Evolutionary conservation across 495 filamentous ascomycete species (phyloP).

Genomic region (Penicillium fimorum): DNA sequence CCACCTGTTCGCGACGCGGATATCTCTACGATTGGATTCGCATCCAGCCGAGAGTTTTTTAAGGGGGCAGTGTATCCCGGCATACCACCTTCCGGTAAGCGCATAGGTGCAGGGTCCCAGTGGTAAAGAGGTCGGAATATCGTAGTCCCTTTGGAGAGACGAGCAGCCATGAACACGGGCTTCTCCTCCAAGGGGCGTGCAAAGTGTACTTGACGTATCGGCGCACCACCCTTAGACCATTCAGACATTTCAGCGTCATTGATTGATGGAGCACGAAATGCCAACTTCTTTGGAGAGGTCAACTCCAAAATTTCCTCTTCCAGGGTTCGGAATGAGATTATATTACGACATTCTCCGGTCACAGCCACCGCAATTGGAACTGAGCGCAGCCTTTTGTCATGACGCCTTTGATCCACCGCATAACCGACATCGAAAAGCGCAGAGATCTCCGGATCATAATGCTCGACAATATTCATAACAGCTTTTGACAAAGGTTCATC

Average conservation of each 20-base stretch:
- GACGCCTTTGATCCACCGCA: conserved; percentile 33
- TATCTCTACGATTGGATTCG: conserved; percentile 61
- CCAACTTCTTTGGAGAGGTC: conserved; percentile 14
- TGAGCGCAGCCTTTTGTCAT: conserved; percentile 27
- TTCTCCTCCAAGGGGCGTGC: conserved; percentile 48
- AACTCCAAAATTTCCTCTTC: conserved; percentile 35
- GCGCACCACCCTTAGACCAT: conserved; percentile 55
- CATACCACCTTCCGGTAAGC: conserved; percentile 22
- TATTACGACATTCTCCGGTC: conserved; percentile 44
- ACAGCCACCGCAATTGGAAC: conserved; percentile 45
- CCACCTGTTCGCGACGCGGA: conserved; percentile 53
- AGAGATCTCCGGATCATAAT: conserved; percentile 40
- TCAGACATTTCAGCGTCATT: conserved; percentile 44
- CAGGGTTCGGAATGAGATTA: conserved; percentile 39
- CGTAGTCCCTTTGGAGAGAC: conserved; percentile 53
- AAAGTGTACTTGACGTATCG: conserved; percentile 68
- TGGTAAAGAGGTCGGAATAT: conserved; percentile 59
- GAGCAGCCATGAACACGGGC: conserved; percentile 61
- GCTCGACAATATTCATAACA: conserved; percentile 26
- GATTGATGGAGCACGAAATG: conserved; percentile 35
- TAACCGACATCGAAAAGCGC: conserved; percentile 45
- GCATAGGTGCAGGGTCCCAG: conserved; percentile 28
- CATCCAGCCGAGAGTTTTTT: conserved; percentile 54
- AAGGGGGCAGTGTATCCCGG: conserved; percentile 12
- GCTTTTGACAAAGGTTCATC: conserved; percentile 34